Conservation (phyloP, 192 early-diverging fungal genomes). For the Backusella tuberculispora region DNA sequence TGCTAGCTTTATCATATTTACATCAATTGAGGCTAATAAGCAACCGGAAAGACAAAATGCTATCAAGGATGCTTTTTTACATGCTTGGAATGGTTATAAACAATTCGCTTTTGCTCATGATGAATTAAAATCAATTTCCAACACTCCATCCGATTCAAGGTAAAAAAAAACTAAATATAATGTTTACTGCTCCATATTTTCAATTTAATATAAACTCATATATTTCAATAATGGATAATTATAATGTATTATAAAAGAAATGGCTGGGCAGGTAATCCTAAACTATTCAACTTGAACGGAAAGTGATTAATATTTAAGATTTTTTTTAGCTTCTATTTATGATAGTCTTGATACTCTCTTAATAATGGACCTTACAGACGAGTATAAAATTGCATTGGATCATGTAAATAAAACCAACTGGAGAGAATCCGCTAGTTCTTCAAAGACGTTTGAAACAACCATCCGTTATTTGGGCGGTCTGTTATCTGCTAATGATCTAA, state of each 20-base stretch:
- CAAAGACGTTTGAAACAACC: conserved; percentile 81
- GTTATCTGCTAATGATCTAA: conserved; percentile 81
- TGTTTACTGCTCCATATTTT: neutral
- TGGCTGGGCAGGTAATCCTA: conserved; percentile 53
- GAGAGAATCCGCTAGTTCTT: conserved; percentile 35
- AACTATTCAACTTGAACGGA: neutral
- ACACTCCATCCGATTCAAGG: conserved; percentile 37
- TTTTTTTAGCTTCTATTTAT: conserved; percentile 63
- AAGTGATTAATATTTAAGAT: neutral
- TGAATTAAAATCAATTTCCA: conserved; percentile 53
- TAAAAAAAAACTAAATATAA: conserved; percentile 13
- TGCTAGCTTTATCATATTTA: neutral
- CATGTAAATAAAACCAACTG: conserved; percentile 53
- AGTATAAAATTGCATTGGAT: conserved; percentile 8
- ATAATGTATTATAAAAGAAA: conserved; percentile 26
- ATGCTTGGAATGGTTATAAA: conserved; percentile 78
- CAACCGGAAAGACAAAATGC: conserved; percentile 28
- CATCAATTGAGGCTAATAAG: neutral
- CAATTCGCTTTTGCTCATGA: conserved; percentile 79
- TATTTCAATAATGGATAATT: neutral
- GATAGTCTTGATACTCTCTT: conserved; percentile 88
- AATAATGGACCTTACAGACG: conserved; percentile 71
- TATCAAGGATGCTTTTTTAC: conserved; percentile 62
- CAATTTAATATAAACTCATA: neutral
- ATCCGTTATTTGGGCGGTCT: conserved; percentile 84